phyloP scores from a whole-genome alignment of 345 rosid species.

The Moricandia arvensis region DNA sequence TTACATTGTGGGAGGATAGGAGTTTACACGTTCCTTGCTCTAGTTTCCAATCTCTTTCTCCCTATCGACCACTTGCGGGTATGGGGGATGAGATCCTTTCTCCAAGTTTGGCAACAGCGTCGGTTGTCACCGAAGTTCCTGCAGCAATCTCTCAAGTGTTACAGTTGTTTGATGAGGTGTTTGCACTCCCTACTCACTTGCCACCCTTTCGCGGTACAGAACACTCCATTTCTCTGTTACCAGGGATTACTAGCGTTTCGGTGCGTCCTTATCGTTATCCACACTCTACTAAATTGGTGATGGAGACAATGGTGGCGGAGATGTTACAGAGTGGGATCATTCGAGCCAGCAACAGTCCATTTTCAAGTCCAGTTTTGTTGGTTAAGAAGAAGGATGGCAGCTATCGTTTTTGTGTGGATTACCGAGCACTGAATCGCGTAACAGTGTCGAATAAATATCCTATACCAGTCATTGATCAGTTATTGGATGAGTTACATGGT shows the following conservation, averaged over 20 bases:
- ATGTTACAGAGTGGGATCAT: not conserved
- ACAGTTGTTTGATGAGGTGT: too few species aligned
- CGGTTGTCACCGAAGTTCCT: too few species aligned
- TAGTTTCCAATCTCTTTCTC: too few species aligned
- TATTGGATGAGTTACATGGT: not conserved
- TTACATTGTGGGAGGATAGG: too few species aligned
- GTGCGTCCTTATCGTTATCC: not conserved
- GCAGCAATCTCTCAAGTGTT: too few species aligned
- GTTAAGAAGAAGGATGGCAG: not conserved
- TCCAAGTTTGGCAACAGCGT: too few species aligned
- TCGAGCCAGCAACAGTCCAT: not conserved
- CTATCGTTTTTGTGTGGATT: not conserved
- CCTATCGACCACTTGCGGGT: too few species aligned
- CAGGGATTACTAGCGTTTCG: not conserved
- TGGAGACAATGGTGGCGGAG: not conserved
- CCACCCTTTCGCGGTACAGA: not conserved
- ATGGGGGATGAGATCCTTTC: too few species aligned
- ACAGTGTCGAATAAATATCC: not conserved
- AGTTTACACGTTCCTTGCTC: too few species aligned
- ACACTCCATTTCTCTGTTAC: not conserved
- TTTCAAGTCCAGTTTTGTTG: not conserved
- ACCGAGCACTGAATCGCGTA: not conserved
- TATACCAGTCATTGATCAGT: not conserved
- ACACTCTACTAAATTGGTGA: not conserved
- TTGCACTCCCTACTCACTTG: not conserved